These are phyloP conservation scores for Athelia sp. DNA, from an alignment of 1,284 basidiomycete genomes.

Conservation along the genomic window DNA sequence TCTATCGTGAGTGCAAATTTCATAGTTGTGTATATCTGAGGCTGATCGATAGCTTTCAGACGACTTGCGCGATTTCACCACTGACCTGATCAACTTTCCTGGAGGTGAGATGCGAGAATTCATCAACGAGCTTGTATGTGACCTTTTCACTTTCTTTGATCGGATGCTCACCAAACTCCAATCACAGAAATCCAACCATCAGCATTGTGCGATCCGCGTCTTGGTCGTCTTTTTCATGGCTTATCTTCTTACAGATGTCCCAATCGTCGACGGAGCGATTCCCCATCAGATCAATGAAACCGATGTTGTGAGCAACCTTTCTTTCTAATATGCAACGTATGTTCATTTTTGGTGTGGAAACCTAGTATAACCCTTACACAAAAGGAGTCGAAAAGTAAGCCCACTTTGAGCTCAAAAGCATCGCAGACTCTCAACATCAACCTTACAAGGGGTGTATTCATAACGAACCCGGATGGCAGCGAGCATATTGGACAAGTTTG, in stretches of 20 bases:
- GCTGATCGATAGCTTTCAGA: background rate
- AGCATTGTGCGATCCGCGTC: slow-evolving; percentile 39
- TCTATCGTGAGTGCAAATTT: slow-evolving; percentile 9
- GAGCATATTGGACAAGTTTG: slow-evolving; percentile 66
- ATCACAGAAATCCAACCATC: slow-evolving; percentile 29
- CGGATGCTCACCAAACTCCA: background rate
- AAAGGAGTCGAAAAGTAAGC: slow-evolving; percentile 34
- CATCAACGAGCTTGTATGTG: slow-evolving; percentile 24
- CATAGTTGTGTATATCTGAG: background rate
- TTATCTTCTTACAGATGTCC: slow-evolving; percentile 28
- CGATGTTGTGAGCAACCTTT: slow-evolving; percentile 29
- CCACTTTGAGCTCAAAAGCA: slow-evolving; percentile 4
- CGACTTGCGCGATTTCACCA: slow-evolving; percentile 23
- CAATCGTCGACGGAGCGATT: slow-evolving; percentile 35
- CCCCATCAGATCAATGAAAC: slow-evolving; percentile 32
- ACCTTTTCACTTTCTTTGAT: background rate
- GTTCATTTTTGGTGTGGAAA: background rate
- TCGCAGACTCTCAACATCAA: slow-evolving; percentile 10
- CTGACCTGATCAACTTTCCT: slow-evolving; percentile 23
- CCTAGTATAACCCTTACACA: slow-evolving; percentile 38
- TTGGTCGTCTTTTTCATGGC: too few species aligned
- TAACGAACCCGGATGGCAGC: slow-evolving; percentile 63
- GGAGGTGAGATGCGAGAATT: slow-evolving; percentile 26
- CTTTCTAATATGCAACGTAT: background rate
- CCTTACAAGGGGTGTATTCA: slow-evolving; percentile 48